phyloP scores from a whole-genome alignment of 1,284 basidiomycete species.

The Boletellus dicymbophilus region DNA sequence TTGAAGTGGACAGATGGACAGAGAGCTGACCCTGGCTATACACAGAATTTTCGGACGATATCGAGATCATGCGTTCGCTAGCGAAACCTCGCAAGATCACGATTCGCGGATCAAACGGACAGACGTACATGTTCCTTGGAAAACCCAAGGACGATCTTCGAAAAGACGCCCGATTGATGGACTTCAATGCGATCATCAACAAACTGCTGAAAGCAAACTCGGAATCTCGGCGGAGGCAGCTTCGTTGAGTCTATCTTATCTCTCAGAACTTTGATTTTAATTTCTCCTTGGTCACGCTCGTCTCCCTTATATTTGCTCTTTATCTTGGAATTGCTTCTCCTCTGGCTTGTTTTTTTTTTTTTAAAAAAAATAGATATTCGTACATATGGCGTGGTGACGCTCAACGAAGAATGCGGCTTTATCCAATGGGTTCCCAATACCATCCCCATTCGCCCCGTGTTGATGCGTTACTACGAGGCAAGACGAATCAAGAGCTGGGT shows the following conservation, averaged over 20 bases:
- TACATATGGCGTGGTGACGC: slow-evolving; percentile 94
- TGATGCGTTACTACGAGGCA: slow-evolving; percentile 75
- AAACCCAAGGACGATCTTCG: slow-evolving; percentile 98
- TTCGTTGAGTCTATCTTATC: slow-evolving; percentile 59
- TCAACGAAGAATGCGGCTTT: slow-evolving; percentile 97
- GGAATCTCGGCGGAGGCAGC: slow-evolving; percentile 86
- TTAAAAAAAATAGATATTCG: slow-evolving; percentile 86
- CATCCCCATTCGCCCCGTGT: slow-evolving; percentile 79
- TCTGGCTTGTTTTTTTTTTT: too few relatives aligned
- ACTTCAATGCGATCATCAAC: slow-evolving; percentile 98
- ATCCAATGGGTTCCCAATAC: slow-evolving; percentile 99
- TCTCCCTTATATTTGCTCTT: too few relatives aligned
- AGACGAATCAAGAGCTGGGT: slow-evolving; percentile 67
- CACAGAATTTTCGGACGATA: slow-evolving; percentile 78
- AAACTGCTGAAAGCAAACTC: slow-evolving; percentile 94
- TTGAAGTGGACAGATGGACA: neutral
- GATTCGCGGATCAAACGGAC: slow-evolving; percentile 83
- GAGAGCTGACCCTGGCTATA: neutral
- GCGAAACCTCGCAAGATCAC: slow-evolving; percentile 93
- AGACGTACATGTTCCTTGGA: slow-evolving; percentile 89
- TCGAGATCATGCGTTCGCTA: slow-evolving; percentile 93
- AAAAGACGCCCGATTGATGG: slow-evolving; percentile 98
- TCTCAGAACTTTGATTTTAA: too few relatives aligned
- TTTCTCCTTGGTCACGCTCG: too few relatives aligned
- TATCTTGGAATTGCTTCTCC: too few relatives aligned